Percentiles rank a stretch among this genome's conserved stretches.
Conservation (phyloP, 768 basidiomycete genomes). For the Lyophyllum shimeji region DNA sequence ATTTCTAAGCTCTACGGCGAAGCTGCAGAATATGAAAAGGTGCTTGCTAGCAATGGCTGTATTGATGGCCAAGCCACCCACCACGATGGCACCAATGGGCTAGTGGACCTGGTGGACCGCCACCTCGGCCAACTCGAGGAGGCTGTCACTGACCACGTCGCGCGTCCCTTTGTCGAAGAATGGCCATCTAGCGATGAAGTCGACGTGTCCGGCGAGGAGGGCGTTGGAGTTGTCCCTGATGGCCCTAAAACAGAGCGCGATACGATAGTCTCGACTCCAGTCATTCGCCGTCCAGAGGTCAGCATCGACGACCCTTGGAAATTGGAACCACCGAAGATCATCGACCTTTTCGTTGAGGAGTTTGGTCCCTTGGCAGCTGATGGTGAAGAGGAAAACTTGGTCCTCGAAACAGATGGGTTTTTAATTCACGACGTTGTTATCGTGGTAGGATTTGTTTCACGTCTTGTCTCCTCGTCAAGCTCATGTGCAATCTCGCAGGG, state of each 20-base stretch:
- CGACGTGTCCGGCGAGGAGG: constrained; percentile 15
- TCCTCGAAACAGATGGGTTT: constrained; percentile 53
- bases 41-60: constrained; percentile 28
- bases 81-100: constrained; percentile 28
- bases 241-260: neutral
- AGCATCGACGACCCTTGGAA: constrained; percentile 28
- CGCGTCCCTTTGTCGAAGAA: constrained; percentile 35
- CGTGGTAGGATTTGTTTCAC: constrained; percentile 33
- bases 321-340: constrained; percentile 45
- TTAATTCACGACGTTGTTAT: constrained; percentile 49
- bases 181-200: constrained; percentile 27
- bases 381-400: constrained; percentile 46
- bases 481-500: constrained; percentile 34
- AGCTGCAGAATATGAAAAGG: constrained; percentile 35
- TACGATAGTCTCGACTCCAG: constrained; percentile 7
- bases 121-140: constrained; percentile 37
- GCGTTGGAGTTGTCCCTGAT: neutral
- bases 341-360: constrained; percentile 52
- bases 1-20: constrained; percentile 37
- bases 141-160: constrained; percentile 31
- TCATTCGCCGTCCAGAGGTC: constrained; percentile 24
- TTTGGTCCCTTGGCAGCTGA: constrained; percentile 51
- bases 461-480: neutral
- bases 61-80: constrained; percentile 16
- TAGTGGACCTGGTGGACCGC: constrained; percentile 41